Evolutionary conservation across 495 filamentous ascomycete genomes (phyloP).

Genomic region (Aspergillus wentii): DNA sequence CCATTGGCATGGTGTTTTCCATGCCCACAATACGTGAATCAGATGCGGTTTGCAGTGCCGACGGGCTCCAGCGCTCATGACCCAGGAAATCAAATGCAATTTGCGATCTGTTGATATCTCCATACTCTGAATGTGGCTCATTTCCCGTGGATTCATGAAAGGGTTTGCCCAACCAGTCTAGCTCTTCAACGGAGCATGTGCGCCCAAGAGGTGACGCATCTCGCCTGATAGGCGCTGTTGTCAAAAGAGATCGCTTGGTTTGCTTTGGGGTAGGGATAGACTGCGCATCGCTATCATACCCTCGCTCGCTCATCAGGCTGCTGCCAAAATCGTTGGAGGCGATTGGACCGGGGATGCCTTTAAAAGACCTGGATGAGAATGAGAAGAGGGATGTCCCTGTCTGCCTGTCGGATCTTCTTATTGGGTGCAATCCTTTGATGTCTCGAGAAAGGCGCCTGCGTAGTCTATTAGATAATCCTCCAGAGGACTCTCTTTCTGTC

Average conservation of each 20-base stretch:
- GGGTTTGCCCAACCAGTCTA: too few species aligned
- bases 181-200: too few species aligned
- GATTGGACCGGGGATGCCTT: constrained; percentile 3
- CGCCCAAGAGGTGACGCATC: constrained; percentile 6
- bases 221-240: constrained; percentile 2
- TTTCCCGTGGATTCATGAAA: constrained; percentile 4
- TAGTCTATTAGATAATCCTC: constrained; percentile 25
- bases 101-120: not conserved
- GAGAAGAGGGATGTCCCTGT: constrained; percentile 11
- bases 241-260: too few species aligned
- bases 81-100: not conserved
- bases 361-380: constrained; percentile 17
- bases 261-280: constrained; percentile 29
- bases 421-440: constrained; percentile 12
- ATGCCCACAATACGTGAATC: not conserved
- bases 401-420: constrained; percentile 5
- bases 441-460: constrained; percentile 35
- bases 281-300: constrained; percentile 45
- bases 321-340: constrained; percentile 20
- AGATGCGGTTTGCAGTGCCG: not conserved
- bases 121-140: not conserved
- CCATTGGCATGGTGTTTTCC: too few species aligned
- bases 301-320: constrained; percentile 37
- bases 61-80: not conserved
- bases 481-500: constrained; percentile 5